A percentile compares a stretch with the other conserved stretches of the same genome.
These are phyloP conservation scores for Codiaeum variegatum DNA, from an alignment of 441 rosid genomes.

Conservation along the genomic window DNA sequence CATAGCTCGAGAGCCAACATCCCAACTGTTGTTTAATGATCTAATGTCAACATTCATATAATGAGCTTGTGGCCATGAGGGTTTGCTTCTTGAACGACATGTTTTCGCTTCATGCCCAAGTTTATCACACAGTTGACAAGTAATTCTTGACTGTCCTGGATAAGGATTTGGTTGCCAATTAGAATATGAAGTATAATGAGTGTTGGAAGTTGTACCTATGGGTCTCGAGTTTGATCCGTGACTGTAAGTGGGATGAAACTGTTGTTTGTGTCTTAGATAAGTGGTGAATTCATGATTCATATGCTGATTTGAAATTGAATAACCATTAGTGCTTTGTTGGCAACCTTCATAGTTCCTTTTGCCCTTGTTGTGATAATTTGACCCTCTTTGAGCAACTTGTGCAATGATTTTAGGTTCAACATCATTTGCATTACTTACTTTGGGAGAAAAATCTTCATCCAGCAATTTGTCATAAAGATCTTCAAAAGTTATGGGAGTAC, in stretches of 20 bases:
- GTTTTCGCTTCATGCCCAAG: too few relatives aligned
- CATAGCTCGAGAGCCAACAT: too few relatives aligned
- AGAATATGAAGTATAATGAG: neutral
- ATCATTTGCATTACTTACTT: too few relatives aligned
- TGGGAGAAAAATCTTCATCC: neutral
- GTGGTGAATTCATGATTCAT: neutral
- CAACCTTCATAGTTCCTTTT: neutral
- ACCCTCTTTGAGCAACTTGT: too few relatives aligned
- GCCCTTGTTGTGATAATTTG: neutral
- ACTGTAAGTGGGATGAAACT: neutral
- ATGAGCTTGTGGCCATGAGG: too few relatives aligned
- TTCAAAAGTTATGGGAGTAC: neutral
- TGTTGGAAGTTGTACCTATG: neutral
- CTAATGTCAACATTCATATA: too few relatives aligned
- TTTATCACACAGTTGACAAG: neutral
- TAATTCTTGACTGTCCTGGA: neutral
- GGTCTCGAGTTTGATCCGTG: neutral
- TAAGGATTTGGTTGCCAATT: neutral
- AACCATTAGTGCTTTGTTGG: too few relatives aligned
- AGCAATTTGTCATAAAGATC: neutral
- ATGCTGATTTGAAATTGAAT: too few relatives aligned
- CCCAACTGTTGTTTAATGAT: too few relatives aligned
- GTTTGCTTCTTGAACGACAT: too few relatives aligned
- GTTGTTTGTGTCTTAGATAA: neutral
- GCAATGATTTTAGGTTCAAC: too few relatives aligned